Conservation (phyloP, 805 yeast genomes). For the Schizosaccharomyces lindneri region DNA sequence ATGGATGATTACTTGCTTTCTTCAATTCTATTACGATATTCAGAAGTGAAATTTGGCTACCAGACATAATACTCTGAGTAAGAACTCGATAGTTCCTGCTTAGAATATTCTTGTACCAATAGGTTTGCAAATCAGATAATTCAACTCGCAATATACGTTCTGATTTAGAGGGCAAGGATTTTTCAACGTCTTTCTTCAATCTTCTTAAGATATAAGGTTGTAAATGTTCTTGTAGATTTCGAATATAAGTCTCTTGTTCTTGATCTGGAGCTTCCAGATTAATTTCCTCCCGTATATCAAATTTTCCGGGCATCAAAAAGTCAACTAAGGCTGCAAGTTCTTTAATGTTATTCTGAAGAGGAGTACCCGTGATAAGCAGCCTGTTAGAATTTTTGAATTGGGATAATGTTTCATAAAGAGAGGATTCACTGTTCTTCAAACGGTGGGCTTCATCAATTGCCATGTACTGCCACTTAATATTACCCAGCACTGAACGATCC, state of each 20-base stretch:
- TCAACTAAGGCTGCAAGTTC: conserved; percentile 88
- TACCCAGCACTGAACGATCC: conserved; percentile 58
- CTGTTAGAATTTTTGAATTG: conserved; percentile 68
- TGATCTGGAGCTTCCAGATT: conserved; percentile 77
- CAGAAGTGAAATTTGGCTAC: conserved; percentile 51
- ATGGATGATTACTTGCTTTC: conserved; percentile 93
- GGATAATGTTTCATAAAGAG: conserved; percentile 66
- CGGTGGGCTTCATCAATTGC: conserved; percentile 99
- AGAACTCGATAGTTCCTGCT: conserved; percentile 81
- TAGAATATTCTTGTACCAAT: conserved; percentile 77
- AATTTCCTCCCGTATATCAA: conserved; percentile 76
- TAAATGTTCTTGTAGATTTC: conserved; percentile 56
- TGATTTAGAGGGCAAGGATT: conserved; percentile 82
- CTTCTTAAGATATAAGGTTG: conserved; percentile 86
- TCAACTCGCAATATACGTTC: conserved; percentile 91
- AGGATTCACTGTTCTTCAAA: conserved; percentile 77
- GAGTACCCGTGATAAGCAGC: conserved; percentile 88
- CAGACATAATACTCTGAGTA: conserved; percentile 22
- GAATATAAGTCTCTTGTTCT: conserved; percentile 70
- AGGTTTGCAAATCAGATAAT: conserved; percentile 80
- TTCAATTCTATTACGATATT: conserved; percentile 89
- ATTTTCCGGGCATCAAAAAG: conserved; percentile 86
- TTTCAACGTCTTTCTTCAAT: conserved; percentile 90
- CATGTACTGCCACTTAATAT: conserved; percentile 77
- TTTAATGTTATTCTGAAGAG: conserved; percentile 81